These are phyloP conservation scores for Decorospora gaudefroyi DNA, from an alignment of 2,329 filamentous ascomycete genomes.

Conservation along the genomic window DNA sequence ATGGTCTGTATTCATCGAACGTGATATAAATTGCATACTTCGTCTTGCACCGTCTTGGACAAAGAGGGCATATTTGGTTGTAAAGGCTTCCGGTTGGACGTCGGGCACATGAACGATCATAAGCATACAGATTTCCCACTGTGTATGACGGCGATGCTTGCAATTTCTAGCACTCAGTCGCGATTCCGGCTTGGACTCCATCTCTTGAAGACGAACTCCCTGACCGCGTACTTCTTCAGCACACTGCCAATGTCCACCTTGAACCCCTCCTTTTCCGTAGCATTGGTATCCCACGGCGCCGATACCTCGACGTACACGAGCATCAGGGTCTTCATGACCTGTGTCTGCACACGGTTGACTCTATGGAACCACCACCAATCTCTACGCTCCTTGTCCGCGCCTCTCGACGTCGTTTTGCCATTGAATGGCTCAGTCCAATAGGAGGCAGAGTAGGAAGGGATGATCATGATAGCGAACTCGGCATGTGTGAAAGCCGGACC, in stretches of 20 bases:
- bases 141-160: too few relatives aligned
- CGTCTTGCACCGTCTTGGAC: too few relatives aligned
- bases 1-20: too few relatives aligned
- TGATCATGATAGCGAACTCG: constrained; percentile 83
- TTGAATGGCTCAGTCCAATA: constrained; percentile 68
- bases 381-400: constrained; percentile 51
- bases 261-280: constrained; percentile 44
- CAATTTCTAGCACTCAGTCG: too few relatives aligned
- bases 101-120: too few relatives aligned
- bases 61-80: too few relatives aligned
- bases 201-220: constrained; percentile 78
- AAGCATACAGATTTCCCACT: too few relatives aligned
- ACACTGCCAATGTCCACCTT: constrained; percentile 63
- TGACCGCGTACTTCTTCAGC: constrained; percentile 72
- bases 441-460: constrained; percentile 77
- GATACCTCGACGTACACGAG: constrained; percentile 92
- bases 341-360: constrained; percentile 83
- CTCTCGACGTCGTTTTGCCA: background rate
- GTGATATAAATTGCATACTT: too few relatives aligned
- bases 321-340: constrained; percentile 88
- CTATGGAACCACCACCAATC: constrained; percentile 87
- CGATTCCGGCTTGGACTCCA: constrained; percentile 83
- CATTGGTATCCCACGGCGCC: constrained; percentile 59
- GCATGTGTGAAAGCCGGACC: constrained; percentile 95
- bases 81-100: too few relatives aligned